Conservation (phyloP, 805 yeast species). For the Hanseniaspora vineae region DNA sequence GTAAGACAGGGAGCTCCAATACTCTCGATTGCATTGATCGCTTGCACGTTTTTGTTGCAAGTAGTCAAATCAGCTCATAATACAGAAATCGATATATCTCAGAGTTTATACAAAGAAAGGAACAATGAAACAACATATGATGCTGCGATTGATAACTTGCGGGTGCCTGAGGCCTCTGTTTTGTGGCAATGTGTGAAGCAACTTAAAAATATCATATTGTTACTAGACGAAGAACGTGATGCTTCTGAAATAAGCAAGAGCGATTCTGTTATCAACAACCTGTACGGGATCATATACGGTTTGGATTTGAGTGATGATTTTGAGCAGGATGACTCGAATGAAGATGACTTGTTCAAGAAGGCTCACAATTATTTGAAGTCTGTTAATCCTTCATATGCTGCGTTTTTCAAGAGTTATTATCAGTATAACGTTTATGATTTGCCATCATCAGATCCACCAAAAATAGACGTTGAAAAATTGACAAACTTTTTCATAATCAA, state of each 20-base stretch:
- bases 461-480: background rate
- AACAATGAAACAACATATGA: background rate
- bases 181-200: background rate
- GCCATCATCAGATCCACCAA: background rate
- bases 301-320: background rate
- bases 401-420: background rate
- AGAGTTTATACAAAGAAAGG: background rate
- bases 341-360: background rate
- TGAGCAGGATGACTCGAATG: background rate
- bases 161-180: background rate
- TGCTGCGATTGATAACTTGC: background rate
- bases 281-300: background rate
- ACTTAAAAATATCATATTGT: background rate
- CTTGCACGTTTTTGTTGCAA: too few species aligned
- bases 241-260: background rate
- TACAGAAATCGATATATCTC: too few species aligned
- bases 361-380: background rate
- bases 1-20: too few species aligned
- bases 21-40: too few species aligned
- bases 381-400: background rate
- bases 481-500: slow-evolving; percentile 16
- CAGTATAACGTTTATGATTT: background rate
- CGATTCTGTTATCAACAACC: background rate
- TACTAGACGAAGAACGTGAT: background rate
- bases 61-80: too few species aligned